A percentile compares a stretch with the other conserved stretches of the same genome.
Conservation (phyloP, 169 alveolate species). For the Eimeria maxima region DNA sequence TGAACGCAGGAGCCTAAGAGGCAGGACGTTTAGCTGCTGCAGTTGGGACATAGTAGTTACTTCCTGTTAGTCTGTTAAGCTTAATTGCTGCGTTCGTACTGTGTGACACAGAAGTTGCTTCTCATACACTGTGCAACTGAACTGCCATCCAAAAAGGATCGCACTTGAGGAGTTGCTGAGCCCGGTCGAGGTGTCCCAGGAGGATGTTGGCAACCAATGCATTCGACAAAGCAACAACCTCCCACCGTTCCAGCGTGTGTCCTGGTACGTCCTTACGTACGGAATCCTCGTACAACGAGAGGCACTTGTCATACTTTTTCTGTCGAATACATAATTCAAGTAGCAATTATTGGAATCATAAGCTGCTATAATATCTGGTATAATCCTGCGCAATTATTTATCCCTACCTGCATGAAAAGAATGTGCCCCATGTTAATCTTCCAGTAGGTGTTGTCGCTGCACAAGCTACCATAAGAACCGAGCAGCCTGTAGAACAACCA, state of each 20-base stretch:
- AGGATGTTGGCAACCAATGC: slow-evolving; percentile 68
- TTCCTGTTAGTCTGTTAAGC: not conserved
- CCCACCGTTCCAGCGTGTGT: slow-evolving; percentile 42
- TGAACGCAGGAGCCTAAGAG: not conserved
- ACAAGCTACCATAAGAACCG: slow-evolving; percentile 24
- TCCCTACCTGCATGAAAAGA: slow-evolving; percentile 78
- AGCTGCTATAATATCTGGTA: not conserved
- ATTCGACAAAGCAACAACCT: slow-evolving; percentile 47
- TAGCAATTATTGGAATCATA: not conserved
- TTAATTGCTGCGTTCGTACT: not conserved
- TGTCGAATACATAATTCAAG: not conserved
- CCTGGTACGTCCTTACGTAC: not conserved
- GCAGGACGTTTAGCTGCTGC: not conserved
- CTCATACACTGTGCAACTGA: not conserved
- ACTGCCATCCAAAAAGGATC: not conserved
- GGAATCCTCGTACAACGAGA: not conserved
- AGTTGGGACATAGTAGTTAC: not conserved
- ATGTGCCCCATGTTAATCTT: slow-evolving; percentile 68
- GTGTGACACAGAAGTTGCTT: not conserved
- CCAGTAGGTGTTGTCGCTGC: slow-evolving; percentile 37
- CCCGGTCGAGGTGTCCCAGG: slow-evolving; percentile 20
- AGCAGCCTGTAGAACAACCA: slow-evolving; percentile 40
- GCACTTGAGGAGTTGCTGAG: slow-evolving; percentile 64
- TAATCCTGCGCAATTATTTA: too few species aligned
- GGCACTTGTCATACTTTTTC: slow-evolving; percentile 55